Percentiles rank a stretch among this genome's conserved stretches.
Evolutionary conservation across 2,329 filamentous ascomycete genomes (phyloP).

Genomic region (Dothideomycetes sp.): DNA sequence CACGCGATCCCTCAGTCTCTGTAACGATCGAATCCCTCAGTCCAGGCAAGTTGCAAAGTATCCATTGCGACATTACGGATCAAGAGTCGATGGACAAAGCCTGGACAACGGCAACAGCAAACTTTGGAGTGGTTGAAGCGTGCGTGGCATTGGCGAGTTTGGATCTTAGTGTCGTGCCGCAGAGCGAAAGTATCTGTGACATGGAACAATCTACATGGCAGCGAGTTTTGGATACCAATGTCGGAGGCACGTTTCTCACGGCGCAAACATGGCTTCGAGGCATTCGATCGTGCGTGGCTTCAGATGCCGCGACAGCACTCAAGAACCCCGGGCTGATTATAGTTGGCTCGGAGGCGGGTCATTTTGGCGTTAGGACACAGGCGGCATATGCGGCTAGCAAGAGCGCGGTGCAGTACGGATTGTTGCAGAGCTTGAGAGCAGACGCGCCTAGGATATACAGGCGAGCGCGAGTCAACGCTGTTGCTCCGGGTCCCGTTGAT

Average conservation of each 20-base stretch:
- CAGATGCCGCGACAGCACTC: slow-evolving; percentile 12
- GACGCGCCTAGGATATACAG: slow-evolving; percentile 32
- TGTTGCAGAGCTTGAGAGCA: slow-evolving; percentile 33
- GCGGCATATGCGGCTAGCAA: slow-evolving; percentile 39
- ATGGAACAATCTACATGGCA: slow-evolving; percentile 33
- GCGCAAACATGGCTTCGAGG: slow-evolving; percentile 35
- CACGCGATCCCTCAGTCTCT: too few relatives aligned
- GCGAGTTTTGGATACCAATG: slow-evolving; percentile 35
- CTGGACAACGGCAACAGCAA: slow-evolving; percentile 27
- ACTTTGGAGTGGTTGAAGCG: slow-evolving; percentile 30
- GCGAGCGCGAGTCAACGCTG: slow-evolving; percentile 35
- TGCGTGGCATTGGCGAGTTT: slow-evolving; percentile 37
- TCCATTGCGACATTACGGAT: slow-evolving; percentile 28
- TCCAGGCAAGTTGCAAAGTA: slow-evolving; percentile 13
- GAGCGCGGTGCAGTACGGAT: slow-evolving; percentile 36
- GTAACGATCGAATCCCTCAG: too few relatives aligned
- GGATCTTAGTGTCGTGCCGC: slow-evolving; percentile 34
- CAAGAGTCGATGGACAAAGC: slow-evolving; percentile 27
- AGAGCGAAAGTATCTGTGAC: slow-evolving; percentile 32
- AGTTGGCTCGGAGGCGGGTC: slow-evolving; percentile 38
- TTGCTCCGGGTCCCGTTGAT: slow-evolving; percentile 39
- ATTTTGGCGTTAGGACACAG: slow-evolving; percentile 35
- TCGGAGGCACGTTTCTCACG: slow-evolving; percentile 36
- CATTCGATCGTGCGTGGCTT: slow-evolving; percentile 20
- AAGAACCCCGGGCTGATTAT: slow-evolving; percentile 36